A percentile compares a stretch with the other conserved stretches of the same genome.
These are phyloP conservation scores for Nicotiana rustica DNA, from an alignment of 305 asterid genomes.

Conservation along the genomic window DNA sequence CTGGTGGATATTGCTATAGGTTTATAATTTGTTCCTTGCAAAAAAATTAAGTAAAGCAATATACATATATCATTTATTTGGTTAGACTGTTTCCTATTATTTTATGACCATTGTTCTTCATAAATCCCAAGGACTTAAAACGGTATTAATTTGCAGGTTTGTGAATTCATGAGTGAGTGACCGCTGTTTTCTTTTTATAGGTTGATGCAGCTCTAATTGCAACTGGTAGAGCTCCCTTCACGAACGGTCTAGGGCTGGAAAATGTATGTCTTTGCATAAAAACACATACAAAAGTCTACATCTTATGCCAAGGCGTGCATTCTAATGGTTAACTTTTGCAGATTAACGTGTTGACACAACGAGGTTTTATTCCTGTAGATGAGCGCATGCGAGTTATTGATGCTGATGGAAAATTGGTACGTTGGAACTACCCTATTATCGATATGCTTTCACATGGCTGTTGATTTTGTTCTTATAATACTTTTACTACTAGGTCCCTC, in stretches of 20 bases:
- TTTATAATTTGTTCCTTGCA: neutral
- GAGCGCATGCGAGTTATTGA: slow-evolving; percentile 94
- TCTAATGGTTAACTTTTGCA: slow-evolving; percentile 39
- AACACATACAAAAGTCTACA: neutral
- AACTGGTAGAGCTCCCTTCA: slow-evolving; percentile 95
- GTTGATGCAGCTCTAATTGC: slow-evolving; percentile 99
- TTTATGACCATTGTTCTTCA: neutral
- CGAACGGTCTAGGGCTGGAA: slow-evolving; percentile 92
- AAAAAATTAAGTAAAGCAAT: neutral
- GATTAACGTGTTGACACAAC: slow-evolving; percentile 84
- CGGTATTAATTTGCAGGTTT: neutral
- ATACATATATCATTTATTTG: too few species aligned
- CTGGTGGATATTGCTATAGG: too few species aligned
- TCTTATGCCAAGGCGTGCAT: slow-evolving; percentile 33
- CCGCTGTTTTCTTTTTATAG: slow-evolving; percentile 47
- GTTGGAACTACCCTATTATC: slow-evolving; percentile 36
- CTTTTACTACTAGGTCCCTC: slow-evolving; percentile 68
- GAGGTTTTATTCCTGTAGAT: slow-evolving; percentile 92
- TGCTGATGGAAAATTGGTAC: slow-evolving; percentile 76
- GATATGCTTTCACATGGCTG: slow-evolving; percentile 32
- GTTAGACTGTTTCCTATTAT: too few species aligned
- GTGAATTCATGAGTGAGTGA: neutral
- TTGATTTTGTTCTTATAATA: slow-evolving; percentile 32
- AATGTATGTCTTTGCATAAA: slow-evolving; percentile 60
- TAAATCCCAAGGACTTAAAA: neutral